phyloP scores from a whole-genome alignment of 345 rosid species.

The Acer saccharum region DNA sequence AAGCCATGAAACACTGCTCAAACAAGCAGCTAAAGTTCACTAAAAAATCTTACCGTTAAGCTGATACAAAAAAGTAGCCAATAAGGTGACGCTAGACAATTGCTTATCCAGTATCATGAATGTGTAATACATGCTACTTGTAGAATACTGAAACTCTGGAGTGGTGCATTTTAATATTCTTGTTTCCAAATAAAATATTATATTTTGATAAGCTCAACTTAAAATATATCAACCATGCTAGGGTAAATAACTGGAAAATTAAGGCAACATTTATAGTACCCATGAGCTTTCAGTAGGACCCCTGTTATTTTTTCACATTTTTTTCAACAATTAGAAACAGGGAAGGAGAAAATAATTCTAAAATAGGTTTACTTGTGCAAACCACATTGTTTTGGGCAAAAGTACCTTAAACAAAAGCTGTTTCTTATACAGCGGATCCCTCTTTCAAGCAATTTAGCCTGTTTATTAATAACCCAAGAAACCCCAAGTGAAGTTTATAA shows the following conservation, averaged over 20 bases:
- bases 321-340: background rate
- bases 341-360: background rate
- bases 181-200: background rate
- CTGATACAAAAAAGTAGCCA: background rate
- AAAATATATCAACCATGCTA: background rate
- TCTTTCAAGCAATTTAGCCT: background rate
- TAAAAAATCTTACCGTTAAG: background rate
- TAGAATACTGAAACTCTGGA: background rate
- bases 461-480: background rate
- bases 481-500: background rate
- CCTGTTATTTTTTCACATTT: background rate
- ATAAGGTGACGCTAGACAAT: background rate
- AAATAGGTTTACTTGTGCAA: background rate
- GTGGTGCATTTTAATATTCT: background rate
- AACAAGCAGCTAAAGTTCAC: background rate
- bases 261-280: background rate
- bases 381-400: background rate
- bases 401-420: background rate
- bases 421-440: background rate
- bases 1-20: background rate
- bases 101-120: too few relatives aligned
- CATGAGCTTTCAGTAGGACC: background rate
- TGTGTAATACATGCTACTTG: too few relatives aligned
- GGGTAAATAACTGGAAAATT: background rate
- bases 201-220: too few relatives aligned